Evolutionary conservation across 2,329 filamentous ascomycete genomes (phyloP), one percentile per base, ranked within the genome.

Genomic region (Colletotrichum somersetense): DNA sequence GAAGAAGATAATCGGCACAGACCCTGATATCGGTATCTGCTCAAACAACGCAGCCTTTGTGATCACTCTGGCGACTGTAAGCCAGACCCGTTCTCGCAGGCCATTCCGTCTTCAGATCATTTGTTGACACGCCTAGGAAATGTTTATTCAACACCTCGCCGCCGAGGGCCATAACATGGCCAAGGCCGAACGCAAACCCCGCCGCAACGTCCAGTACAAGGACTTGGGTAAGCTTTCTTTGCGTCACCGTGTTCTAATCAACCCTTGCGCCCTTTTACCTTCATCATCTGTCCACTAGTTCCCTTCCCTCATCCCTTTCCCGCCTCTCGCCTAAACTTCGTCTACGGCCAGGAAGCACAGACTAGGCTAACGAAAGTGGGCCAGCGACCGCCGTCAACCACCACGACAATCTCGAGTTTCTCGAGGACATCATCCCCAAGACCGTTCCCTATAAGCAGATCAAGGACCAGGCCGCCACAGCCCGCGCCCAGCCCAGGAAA

Each of bases 31-130:
- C 74, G 87, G 86, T 74, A 89, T 93, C 79, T 97, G 94, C 81
- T 97, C 95, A 58, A 97, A 95, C 81, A 97, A 97, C 79, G 96
- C 96, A 66, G 93, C 95, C 26, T 98, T 98, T 81, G 91, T 96
- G 69, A 97, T 98, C 77, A 95, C 96, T 1, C 88, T 97, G 72
- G 96, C 96, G 30, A 95, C 96, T 4, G 93, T 93, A 82, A 75
- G 79, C 52, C 30, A 6, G 46, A 38, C 40, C 50, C n/a, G 23
- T n/a, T n/a, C 26, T 57, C 23, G 20, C 5, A 20, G 44, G 38
- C 1, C 44, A 16, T 55, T 8, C 23, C 33, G 30, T 42, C 18
- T 42, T 6, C 16, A 2, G 11, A 61, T 10, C 30, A 18, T 35
- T 42, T 14, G 7, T 48, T 62, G 42, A 38, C 12, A 20, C 35